phyloP scores from a whole-genome alignment of 2,329 filamentous ascomycete genomes.

The Pseudogymnoascus sp. region DNA sequence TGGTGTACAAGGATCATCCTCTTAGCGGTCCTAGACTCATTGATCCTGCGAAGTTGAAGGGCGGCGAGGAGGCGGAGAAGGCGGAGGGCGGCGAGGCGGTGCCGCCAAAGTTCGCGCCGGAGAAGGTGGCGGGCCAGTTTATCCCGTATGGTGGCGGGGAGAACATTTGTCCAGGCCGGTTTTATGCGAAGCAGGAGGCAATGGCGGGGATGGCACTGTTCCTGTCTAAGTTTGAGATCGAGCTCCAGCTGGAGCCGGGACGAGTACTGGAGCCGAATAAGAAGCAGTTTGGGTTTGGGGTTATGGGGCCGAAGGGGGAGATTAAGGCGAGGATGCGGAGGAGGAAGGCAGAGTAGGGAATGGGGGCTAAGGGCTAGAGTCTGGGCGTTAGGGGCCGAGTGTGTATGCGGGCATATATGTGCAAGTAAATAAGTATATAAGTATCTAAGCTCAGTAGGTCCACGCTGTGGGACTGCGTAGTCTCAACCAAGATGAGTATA shows the following conservation, averaged over 20 bases:
- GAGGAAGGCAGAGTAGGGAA: conserved; percentile 3
- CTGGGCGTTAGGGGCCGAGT: neutral
- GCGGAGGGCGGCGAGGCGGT: neutral
- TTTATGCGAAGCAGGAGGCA: conserved; percentile 32
- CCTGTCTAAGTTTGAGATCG: conserved; percentile 28
- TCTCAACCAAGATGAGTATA: no score
- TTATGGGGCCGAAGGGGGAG: conserved; percentile 17
- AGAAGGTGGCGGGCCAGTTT: conserved; percentile 28
- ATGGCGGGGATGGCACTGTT: conserved; percentile 28
- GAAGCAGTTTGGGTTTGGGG: conserved; percentile 19
- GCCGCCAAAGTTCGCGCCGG: conserved; percentile 21
- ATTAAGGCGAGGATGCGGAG: conserved; percentile 18
- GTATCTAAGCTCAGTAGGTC: neutral
- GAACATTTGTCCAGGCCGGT: conserved; percentile 31
- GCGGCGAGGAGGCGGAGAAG: neutral
- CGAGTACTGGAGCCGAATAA: conserved; percentile 14
- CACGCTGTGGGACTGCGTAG: neutral
- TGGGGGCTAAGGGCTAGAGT: neutral
- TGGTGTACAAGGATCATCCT: conserved; percentile 26
- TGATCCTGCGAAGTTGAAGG: conserved; percentile 13
- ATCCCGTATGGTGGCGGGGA: conserved; percentile 32
- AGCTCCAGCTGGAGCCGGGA: conserved; percentile 17
- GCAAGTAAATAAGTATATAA: neutral
- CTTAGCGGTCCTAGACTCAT: conserved; percentile 22
- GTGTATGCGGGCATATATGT: neutral